phyloP scores from a whole-genome alignment of 2,329 filamentous ascomycete species.

The Ophiostoma montium region DNA sequence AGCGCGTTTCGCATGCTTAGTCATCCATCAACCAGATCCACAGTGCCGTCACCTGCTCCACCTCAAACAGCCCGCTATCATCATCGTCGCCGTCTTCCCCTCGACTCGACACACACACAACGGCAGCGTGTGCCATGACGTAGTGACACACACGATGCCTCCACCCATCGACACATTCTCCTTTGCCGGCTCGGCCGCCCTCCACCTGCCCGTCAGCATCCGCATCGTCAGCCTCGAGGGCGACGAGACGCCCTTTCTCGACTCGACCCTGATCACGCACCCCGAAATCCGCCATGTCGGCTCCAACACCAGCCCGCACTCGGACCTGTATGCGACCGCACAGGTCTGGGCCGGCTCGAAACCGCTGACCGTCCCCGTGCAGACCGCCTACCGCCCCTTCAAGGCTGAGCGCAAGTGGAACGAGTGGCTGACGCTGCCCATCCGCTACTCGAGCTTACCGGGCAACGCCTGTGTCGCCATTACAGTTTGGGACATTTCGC shows the following conservation, averaged over 20 bases:
- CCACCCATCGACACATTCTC: conserved; percentile 79
- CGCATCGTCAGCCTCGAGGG: conserved; percentile 65
- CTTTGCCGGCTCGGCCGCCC: conserved; percentile 77
- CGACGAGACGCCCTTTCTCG: conserved; percentile 57
- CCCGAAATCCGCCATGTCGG: conserved; percentile 76
- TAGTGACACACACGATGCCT: too few species aligned
- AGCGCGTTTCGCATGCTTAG: background rate
- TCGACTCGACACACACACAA: too few species aligned
- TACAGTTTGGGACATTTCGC: conserved; percentile 89
- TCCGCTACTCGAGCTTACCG: conserved; percentile 71
- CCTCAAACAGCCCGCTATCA: background rate
- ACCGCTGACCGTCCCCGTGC: conserved; percentile 76
- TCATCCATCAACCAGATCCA: background rate
- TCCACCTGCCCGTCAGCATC: conserved; percentile 58
- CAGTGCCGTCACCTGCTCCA: background rate
- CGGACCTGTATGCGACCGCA: conserved; percentile 83
- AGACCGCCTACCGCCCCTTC: conserved; percentile 88
- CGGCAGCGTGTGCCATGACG: too few species aligned
- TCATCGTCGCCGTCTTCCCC: background rate
- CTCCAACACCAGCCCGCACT: conserved; percentile 63
- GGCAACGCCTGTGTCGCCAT: conserved; percentile 74
- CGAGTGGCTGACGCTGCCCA: conserved; percentile 84
- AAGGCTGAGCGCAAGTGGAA: conserved; percentile 71
- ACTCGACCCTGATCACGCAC: conserved; percentile 63
- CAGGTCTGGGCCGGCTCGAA: conserved; percentile 96